phyloP scores from a whole-genome alignment of 2,329 filamentous ascomycete species.

The Aspergillus eucalypticola region DNA sequence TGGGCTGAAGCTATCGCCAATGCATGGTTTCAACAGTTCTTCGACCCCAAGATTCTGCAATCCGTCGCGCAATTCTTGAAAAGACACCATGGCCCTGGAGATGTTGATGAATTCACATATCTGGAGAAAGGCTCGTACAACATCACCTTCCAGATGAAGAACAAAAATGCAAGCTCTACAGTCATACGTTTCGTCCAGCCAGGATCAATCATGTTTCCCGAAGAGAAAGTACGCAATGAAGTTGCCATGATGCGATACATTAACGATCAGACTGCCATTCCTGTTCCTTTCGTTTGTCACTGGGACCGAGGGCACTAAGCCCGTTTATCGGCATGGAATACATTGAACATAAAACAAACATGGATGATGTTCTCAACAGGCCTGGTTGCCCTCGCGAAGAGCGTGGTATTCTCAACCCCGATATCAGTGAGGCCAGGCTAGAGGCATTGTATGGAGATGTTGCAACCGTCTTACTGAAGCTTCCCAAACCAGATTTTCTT shows the following conservation, averaged over 20 bases:
- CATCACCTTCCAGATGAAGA: constrained; percentile 33
- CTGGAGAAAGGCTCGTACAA: constrained; percentile 32
- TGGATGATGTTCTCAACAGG: constrained; percentile 26
- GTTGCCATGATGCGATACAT: constrained; percentile 30
- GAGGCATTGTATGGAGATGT: constrained; percentile 27
- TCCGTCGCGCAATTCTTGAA: background rate
- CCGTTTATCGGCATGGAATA: constrained; percentile 31
- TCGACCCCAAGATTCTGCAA: background rate
- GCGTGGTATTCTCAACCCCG: constrained; percentile 16
- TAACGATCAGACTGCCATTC: constrained; percentile 26
- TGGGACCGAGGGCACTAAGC: constrained; percentile 16
- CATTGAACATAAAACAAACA: constrained; percentile 24
- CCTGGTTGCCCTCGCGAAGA: constrained; percentile 12
- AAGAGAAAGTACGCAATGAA: constrained; percentile 33
- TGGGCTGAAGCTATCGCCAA: too few species aligned
- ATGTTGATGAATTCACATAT: background rate
- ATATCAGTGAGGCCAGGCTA: constrained; percentile 21
- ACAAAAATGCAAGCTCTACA: constrained; percentile 24
- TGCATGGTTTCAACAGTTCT: background rate
- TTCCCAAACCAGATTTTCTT: constrained; percentile 27
- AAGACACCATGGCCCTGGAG: background rate
- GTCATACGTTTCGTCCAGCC: constrained; percentile 32
- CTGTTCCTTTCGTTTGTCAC: constrained; percentile 26
- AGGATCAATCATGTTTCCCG: constrained; percentile 27
- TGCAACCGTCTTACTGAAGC: constrained; percentile 28